Evolutionary conservation across 2,329 filamentous ascomycete genomes (phyloP).

Genomic region (Leptoxyphium fumago): DNA sequence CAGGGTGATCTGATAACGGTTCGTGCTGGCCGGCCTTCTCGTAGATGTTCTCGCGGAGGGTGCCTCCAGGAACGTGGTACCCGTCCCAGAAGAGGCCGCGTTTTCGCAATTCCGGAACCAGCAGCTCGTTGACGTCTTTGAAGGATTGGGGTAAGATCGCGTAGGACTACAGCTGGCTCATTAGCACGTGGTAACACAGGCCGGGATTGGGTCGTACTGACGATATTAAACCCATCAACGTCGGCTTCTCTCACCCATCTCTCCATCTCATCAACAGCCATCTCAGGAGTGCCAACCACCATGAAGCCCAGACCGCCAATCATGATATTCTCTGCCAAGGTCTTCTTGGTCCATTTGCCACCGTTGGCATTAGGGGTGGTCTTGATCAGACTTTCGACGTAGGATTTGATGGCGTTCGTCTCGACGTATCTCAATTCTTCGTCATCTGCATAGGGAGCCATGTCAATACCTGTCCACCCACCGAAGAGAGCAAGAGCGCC

Average conservation of each 20-base stretch:
- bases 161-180: slow-evolving; percentile 33
- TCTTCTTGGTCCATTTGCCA: slow-evolving; percentile 56
- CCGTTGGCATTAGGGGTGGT: slow-evolving; percentile 38
- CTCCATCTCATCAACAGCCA: slow-evolving; percentile 54
- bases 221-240: slow-evolving; percentile 59
- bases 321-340: slow-evolving; percentile 51
- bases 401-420: slow-evolving; percentile 44
- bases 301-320: slow-evolving; percentile 53
- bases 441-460: slow-evolving; percentile 45
- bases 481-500: slow-evolving; percentile 58
- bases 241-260: slow-evolving; percentile 53
- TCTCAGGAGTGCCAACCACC: slow-evolving; percentile 47
- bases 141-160: slow-evolving; percentile 53
- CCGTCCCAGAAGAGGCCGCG: slow-evolving; percentile 44
- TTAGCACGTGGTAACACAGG: too few relatives aligned
- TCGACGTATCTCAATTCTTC: slow-evolving; percentile 49
- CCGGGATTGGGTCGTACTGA: neutral
- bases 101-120: slow-evolving; percentile 47
- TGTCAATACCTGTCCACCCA: slow-evolving; percentile 58
- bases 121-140: slow-evolving; percentile 49
- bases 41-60: slow-evolving; percentile 48
- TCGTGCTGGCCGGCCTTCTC: slow-evolving; percentile 34
- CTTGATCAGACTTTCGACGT: slow-evolving; percentile 40
- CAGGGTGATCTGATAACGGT: slow-evolving; percentile 38
- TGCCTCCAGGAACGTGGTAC: slow-evolving; percentile 41